Evolutionary conservation across 768 basidiomycete genomes (phyloP), one percentile per base, ranked within the genome.

Genomic region (Peribolospora kevripleyi): DNA sequence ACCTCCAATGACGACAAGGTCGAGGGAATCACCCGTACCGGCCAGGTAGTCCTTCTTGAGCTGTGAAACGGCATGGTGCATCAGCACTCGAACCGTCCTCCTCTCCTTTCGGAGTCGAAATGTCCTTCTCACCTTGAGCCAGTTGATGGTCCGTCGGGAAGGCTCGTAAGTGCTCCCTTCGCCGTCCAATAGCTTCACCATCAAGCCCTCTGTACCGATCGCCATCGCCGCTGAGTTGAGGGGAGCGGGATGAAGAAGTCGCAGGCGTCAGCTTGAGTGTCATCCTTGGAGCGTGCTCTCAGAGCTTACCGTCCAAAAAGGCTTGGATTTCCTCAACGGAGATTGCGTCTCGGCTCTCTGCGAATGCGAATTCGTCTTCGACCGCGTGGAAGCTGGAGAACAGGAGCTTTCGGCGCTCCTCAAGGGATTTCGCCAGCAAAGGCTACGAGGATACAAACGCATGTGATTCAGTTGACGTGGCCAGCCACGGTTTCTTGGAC

Each of bases 21-120:
- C 93, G 51, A 97, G 77, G 1, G 91, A 95, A 69, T 98, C 93
- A 37, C 93, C 93, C 7, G 95, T 77, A 3, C 93, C 93, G 39
- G 85, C 80, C 3, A 98, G 75, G 66, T 97, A 98, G 67, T 97
- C 93, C 65, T 98, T 97, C 72, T 98, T 98, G 61, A 98, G 75
- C 91, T 98, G 65, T 42, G 9, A 53, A 42, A 42, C 13, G 1
- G 49, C 8, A 13, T 3, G 37, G 7, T 46, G 36, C 42, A 42
- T 57, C 60, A 61, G 46, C 41, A 46, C 9, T 51, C 11, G 45
- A 36, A 25, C 25, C 25, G 25, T 2, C 43, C 8, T 43, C 39
- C 9, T 36, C 43, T 39, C 9, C n/a, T 13, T 11, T 0, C n/a
- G 2, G 25, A 1, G 25, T 25, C 25, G 25, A 25, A 25, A 25